Evolutionary conservation across 2,329 filamentous ascomycete genomes (phyloP), one percentile per base, ranked within the genome.

Genomic region (Fusarium tricinctum): DNA sequence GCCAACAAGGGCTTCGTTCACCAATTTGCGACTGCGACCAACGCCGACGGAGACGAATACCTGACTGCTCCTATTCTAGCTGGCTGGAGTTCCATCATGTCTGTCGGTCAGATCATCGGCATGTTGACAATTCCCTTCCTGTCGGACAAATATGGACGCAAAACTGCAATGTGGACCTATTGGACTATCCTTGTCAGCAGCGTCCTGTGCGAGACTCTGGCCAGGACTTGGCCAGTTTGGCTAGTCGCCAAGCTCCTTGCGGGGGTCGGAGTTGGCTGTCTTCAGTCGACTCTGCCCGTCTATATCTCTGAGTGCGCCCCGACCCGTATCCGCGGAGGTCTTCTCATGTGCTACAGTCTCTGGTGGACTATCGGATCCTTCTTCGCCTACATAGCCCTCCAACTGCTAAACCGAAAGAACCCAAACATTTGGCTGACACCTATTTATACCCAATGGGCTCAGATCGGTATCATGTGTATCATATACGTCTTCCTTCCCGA

Each of bases 401-500:
- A 83, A 20, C 61, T 70, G 6, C 72, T 83, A 74, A 35, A 35
- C 32, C 32, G 32, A 35, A 35, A 35, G 32, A 35, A 35, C 32
- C 32, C 32, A 14, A 17, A 35, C 28, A 69, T 81, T 39, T 83
- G 77, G 55, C 73, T 77, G 8, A 76, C 74, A 3, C 77, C 81
- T 2, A 79, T 83, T 38, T 82, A 82, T 53, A 81, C 81, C 0
- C 65, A 83, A 73, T 84, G 82, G 81, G 77, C 78, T 4, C 81
- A 82, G 75, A 73, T 84, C 14, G 81, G 80, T 0, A 38, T 78
- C 14, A 82, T 81, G 73, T 50, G 74, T 1, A 51, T 79, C 6
- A 79, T 83, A 22, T 82, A 81, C 49, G 17, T 79, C 8, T 51
- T 78, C 17, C 64, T 83, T 4, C 79, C 79, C 5, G 79, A 81